A percentile compares a stretch with the other conserved stretches of the same genome.
Evolutionary conservation across 495 filamentous ascomycete genomes (phyloP).

Genomic region (Penicillium cinerascens): DNA sequence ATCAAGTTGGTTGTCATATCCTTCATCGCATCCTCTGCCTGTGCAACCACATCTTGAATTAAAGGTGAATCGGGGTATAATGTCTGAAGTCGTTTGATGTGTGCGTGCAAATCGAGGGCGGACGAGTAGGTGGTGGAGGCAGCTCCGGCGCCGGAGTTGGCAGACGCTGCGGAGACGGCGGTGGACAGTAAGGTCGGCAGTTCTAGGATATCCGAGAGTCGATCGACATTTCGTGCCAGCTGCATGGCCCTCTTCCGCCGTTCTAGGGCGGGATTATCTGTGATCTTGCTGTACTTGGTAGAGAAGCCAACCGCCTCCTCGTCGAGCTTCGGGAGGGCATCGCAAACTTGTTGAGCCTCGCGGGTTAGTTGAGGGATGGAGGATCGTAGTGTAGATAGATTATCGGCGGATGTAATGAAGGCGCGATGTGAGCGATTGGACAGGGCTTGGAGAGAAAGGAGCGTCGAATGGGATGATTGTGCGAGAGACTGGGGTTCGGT

Average conservation of each 20-base stretch:
- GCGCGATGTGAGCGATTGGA: slow-evolving; percentile 89
- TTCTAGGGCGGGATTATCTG: slow-evolving; percentile 70
- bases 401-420: slow-evolving; percentile 74
- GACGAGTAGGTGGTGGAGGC: slow-evolving; percentile 79
- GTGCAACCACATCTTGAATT: slow-evolving; percentile 64
- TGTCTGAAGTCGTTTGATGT: slow-evolving; percentile 81
- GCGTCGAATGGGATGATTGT: slow-evolving; percentile 76
- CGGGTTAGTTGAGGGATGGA: slow-evolving; percentile 65
- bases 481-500: slow-evolving; percentile 76
- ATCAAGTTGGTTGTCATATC: slow-evolving; percentile 86
- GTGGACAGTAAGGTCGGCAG: slow-evolving; percentile 82
- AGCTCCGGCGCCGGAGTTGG: slow-evolving; percentile 42
- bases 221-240: slow-evolving; percentile 83
- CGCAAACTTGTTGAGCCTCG: slow-evolving; percentile 61
- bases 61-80: slow-evolving; percentile 78
- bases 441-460: slow-evolving; percentile 81
- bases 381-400: slow-evolving; percentile 65
- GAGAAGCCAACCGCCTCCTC: slow-evolving; percentile 74
- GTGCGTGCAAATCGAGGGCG: slow-evolving; percentile 87
- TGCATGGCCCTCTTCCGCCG: slow-evolving; percentile 77
- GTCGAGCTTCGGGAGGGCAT: slow-evolving; percentile 76
- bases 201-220: slow-evolving; percentile 86
- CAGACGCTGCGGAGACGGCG: slow-evolving; percentile 60
- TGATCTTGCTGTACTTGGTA: slow-evolving; percentile 70
- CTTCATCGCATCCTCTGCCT: slow-evolving; percentile 86